Conservation (phyloP, 2,329 filamentous ascomycete genomes). For the Epichloe sibirici region DNA sequence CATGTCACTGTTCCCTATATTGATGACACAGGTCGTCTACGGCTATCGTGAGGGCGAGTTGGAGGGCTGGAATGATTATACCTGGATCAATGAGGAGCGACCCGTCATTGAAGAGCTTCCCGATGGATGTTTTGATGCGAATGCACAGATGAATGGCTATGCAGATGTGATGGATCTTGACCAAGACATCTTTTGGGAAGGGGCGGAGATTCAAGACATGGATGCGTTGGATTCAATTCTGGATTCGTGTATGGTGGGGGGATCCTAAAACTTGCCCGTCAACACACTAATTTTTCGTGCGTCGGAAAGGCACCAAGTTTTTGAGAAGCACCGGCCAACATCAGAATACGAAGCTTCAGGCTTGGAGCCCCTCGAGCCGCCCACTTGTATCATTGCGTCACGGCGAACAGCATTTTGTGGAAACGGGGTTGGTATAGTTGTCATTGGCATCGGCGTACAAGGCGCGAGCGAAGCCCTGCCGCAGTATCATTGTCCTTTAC, state of each 20-base stretch:
- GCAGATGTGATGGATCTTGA: conserved; percentile 49
- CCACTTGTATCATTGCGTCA: neutral
- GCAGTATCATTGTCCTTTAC: neutral
- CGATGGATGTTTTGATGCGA: conserved; percentile 6
- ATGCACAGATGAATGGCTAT: conserved; percentile 35
- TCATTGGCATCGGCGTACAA: conserved; percentile 2
- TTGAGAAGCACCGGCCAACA: neutral
- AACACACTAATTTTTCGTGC: neutral
- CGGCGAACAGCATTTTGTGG: neutral
- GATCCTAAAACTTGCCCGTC: conserved; percentile 15
- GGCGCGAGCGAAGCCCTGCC: neutral
- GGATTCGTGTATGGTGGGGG: conserved; percentile 41
- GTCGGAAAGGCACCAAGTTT: neutral
- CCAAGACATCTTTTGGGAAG: conserved; percentile 49
- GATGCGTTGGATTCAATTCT: conserved; percentile 42
- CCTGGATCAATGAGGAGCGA: conserved; percentile 32
- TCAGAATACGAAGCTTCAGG: neutral
- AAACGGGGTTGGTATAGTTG: neutral
- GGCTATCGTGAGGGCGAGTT: conserved; percentile 66
- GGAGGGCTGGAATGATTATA: conserved; percentile 52
- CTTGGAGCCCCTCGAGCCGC: neutral
- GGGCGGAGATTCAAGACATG: conserved; percentile 39
- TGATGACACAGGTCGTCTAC: conserved; percentile 58
- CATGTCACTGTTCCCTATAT: conserved; percentile 63
- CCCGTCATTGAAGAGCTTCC: conserved; percentile 19